phyloP scores from a whole-genome alignment of 2,329 filamentous ascomycete species.

The Emergomyces orientalis region DNA sequence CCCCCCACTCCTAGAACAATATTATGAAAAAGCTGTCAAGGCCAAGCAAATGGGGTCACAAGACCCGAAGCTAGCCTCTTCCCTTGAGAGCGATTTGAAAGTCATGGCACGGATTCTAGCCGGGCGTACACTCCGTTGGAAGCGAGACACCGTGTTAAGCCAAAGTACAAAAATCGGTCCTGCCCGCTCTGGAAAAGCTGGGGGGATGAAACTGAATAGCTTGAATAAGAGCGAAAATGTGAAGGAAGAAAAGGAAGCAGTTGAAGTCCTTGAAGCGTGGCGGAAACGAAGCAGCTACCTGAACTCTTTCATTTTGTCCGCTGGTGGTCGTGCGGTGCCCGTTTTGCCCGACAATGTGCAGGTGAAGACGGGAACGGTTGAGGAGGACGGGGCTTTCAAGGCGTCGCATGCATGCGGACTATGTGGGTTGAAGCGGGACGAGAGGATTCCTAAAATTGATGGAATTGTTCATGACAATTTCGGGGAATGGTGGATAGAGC shows the following conservation, averaged over 20 bases:
- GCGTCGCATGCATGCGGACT: constrained; percentile 69
- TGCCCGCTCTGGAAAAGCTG: constrained; percentile 59
- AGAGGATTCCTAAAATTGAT: constrained; percentile 68
- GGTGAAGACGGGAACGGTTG: constrained; percentile 52
- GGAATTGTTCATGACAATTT: constrained; percentile 76
- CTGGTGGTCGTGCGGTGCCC: constrained; percentile 45
- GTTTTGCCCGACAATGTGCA: constrained; percentile 60
- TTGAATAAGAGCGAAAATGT: constrained; percentile 74
- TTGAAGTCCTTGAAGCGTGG: constrained; percentile 69
- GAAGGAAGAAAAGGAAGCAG: constrained; percentile 75
- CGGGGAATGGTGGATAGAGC: constrained; percentile 92
- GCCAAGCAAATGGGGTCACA: constrained; percentile 41
- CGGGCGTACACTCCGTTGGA: constrained; percentile 80
- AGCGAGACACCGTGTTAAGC: constrained; percentile 72
- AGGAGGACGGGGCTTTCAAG: constrained; percentile 56
- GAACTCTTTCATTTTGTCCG: constrained; percentile 48
- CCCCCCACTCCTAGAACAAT: constrained; percentile 58
- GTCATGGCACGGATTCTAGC: constrained; percentile 74
- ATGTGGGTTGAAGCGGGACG: constrained; percentile 80
- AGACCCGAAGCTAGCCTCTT: constrained; percentile 17
- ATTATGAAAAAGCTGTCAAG: constrained; percentile 55
- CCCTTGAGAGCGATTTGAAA: constrained; percentile 25
- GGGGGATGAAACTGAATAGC: constrained; percentile 84
- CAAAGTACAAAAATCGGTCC: constrained; percentile 80
- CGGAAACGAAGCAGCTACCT: constrained; percentile 65